These are phyloP conservation scores for Daldinia loculata DNA, from an alignment of 495 filamentous ascomycete genomes.

Conservation along the genomic window DNA sequence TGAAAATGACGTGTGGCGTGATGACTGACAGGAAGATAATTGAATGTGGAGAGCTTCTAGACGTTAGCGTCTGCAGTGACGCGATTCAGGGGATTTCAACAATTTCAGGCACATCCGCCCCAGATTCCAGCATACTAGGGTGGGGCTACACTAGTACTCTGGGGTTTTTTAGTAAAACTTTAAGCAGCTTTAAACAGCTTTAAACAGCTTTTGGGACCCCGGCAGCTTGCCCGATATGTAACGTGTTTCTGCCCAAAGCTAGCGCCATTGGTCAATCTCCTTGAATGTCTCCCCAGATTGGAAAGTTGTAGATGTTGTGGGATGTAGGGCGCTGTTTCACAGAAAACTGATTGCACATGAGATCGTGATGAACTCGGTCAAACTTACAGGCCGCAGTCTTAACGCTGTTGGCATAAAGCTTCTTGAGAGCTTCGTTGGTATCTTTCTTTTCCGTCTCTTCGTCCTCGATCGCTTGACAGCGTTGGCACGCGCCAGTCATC, in stretches of 20 bases:
- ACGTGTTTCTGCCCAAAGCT: not conserved
- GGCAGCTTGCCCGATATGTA: conserved; percentile 4
- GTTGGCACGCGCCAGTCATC: conserved; percentile 24
- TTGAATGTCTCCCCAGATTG: conserved; percentile 24
- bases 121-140: conserved; percentile 16
- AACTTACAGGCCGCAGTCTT: conserved; percentile 22
- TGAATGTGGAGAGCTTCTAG: conserved; percentile 29
- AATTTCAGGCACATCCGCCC: conserved; percentile 21
- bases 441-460: conserved; percentile 37
- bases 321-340: not conserved
- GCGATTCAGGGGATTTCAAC: conserved; percentile 11
- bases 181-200: conserved; percentile 1
- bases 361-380: not conserved
- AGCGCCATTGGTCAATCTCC: conserved; percentile 30
- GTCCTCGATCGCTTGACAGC: conserved; percentile 41
- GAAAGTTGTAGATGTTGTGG: conserved; percentile 18
- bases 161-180: conserved; percentile 19
- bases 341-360: not conserved
- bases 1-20: conserved; percentile 34
- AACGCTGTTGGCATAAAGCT: not conserved
- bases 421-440: conserved; percentile 3
- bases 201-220: not conserved
- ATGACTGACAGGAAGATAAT: conserved; percentile 20
- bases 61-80: conserved; percentile 17
- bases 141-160: conserved; percentile 16